Evolutionary conservation across 1,284 basidiomycete species (phyloP).

Genomic region (Gomphus bonarii): DNA sequence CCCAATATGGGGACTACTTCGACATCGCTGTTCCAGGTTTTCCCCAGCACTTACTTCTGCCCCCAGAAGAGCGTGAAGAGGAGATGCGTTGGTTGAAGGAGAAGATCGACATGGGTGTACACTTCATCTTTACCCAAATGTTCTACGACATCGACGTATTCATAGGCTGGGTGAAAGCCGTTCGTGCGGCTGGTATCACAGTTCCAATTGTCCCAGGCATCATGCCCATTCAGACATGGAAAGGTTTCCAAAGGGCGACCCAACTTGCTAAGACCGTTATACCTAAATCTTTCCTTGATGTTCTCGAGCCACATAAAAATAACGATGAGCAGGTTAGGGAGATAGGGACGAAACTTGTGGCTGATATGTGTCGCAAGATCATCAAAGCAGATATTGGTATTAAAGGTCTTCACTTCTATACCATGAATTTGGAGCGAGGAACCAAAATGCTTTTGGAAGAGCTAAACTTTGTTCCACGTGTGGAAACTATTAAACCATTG

Average conservation of each 20-base stretch:
- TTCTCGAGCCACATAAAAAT: constrained; percentile 83
- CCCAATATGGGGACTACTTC: constrained; percentile 80
- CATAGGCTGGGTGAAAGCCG: constrained; percentile 74
- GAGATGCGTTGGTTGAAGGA: constrained; percentile 85
- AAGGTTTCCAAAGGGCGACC: constrained; percentile 90
- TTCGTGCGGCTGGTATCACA: constrained; percentile 80
- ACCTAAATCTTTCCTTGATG: constrained; percentile 72
- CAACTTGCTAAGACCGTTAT: constrained; percentile 80
- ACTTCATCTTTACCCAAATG: constrained; percentile 94
- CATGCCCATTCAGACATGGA: constrained; percentile 97
- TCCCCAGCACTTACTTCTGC: constrained; percentile 62
- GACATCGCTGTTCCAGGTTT: constrained; percentile 91
- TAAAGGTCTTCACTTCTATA: constrained; percentile 90
- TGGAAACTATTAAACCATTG: constrained; percentile 81
- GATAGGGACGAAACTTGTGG: constrained; percentile 80
- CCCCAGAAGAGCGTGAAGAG: constrained; percentile 62
- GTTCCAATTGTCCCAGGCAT: constrained; percentile 94
- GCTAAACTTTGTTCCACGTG: constrained; percentile 72
- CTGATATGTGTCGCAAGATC: constrained; percentile 80
- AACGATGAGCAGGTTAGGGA: constrained; percentile 86
- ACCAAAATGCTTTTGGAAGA: constrained; percentile 89
- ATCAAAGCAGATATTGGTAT: constrained; percentile 73
- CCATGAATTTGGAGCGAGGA: constrained; percentile 95
- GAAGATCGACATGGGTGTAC: constrained; percentile 79
- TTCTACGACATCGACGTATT: constrained; percentile 89